phyloP scores from a whole-genome alignment of 192 early-diverging fungal genomes.

The Coemansia sp. region DNA sequence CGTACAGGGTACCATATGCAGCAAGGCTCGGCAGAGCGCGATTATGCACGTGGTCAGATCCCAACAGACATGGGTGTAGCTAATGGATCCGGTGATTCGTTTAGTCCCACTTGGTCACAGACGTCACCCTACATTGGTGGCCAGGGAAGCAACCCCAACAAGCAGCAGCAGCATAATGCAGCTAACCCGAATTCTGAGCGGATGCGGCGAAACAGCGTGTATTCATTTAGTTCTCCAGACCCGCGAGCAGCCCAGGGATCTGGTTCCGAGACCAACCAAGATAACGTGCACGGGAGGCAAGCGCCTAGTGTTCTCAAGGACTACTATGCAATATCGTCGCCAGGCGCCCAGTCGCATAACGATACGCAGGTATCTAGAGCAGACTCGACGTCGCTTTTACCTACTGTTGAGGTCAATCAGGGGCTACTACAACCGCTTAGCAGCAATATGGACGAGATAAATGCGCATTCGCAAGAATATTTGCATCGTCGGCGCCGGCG shows the following conservation, averaged over 20 bases:
- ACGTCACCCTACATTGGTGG: conserved; percentile 11
- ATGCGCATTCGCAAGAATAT: conserved; percentile 52
- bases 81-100: background rate
- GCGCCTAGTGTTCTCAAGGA: conserved; percentile 23
- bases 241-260: background rate
- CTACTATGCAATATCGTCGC: conserved; percentile 41
- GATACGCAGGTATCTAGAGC: conserved; percentile 19
- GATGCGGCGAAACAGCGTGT: background rate
- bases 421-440: conserved; percentile 10
- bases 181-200: background rate
- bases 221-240: background rate
- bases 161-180: conserved; percentile 1
- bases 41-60: conserved; percentile 15
- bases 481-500: conserved; percentile 47
- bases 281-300: conserved; percentile 2
- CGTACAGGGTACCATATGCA: conserved; percentile 14
- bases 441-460: conserved; percentile 49
- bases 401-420: conserved; percentile 46
- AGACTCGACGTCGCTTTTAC: conserved; percentile 37
- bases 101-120: conserved; percentile 15
- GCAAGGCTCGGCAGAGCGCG: conserved; percentile 5
- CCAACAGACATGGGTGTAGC: conserved; percentile 1
- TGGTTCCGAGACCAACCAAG: background rate
- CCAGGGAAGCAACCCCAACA: background rate
- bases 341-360: conserved; percentile 13